Evolutionary conservation across 2,329 filamentous ascomycete species (phyloP), one percentile per base, ranked within the genome.

Genomic region (Lanzia echinophila): DNA sequence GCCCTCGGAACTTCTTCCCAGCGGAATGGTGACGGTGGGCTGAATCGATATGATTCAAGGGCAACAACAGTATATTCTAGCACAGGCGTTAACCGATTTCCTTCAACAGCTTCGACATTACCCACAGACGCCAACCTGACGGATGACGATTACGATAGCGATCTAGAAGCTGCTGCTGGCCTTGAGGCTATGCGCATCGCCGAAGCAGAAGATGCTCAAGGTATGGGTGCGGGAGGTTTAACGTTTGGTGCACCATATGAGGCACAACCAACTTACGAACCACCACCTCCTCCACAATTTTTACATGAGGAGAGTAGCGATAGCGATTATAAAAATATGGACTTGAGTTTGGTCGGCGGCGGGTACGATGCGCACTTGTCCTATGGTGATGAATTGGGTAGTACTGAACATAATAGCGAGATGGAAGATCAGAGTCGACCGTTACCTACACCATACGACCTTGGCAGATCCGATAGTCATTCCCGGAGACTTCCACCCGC

Each of bases 161-260:
- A 97, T 66, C 83, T 87, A 0, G 92, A 96, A 69, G 92, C 87
- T 19, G 84, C 87, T 38, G 89, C 89, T 56, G 92, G 94, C 15
- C 73, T 95, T 49, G 81, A 88, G 66, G 90, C 90, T 60, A 83
- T 97, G 79, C 83, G 84, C 55, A 82, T 91, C 71, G 90, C 90
- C 4, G 90, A 95, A 57, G 81, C 90, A 68, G 78, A 84, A 67
- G 88, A 95, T 56, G 82, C 84, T 48, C 81, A 83, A 47, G 77
- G 80, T 54, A 79, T 81, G 44, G 58, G 61, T 83, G 80, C 63
- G 75, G 78, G 60, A 75, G 77, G 15, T 71, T 73, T 61, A 72
- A 77, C 17, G 77, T 81, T 76, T 66, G 75, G 62, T 68, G 43
- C 33, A 19, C 43, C 19, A 20, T 75, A 54, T 36, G 51, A 54